Percentiles rank a stretch among this genome's conserved stretches.
These are phyloP conservation scores for Pichia sp. DNA, from an alignment of 1,139 yeast species.

Conservation along the genomic window DNA sequence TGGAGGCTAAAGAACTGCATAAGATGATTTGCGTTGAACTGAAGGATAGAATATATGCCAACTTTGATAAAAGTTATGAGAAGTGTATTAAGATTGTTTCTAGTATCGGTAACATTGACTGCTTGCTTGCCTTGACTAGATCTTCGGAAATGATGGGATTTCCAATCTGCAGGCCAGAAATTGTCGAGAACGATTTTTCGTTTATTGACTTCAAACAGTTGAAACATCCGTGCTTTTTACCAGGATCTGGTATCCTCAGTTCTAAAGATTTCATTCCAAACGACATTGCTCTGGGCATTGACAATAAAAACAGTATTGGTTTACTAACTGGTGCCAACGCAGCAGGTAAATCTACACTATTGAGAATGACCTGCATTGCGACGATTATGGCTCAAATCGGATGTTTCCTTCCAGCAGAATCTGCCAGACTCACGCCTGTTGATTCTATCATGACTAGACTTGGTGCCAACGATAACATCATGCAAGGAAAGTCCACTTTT, in stretches of 20 bases:
- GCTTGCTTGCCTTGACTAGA: slow-evolving; percentile 69
- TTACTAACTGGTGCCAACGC: slow-evolving; percentile 96
- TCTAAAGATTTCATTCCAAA: slow-evolving; percentile 83
- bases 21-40: slow-evolving; percentile 68
- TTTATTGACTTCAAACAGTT: slow-evolving; percentile 62
- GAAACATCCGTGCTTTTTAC: slow-evolving; percentile 81
- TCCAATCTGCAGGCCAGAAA: slow-evolving; percentile 80
- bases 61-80: slow-evolving; percentile 59
- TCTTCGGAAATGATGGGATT: slow-evolving; percentile 75
- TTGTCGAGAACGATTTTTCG: slow-evolving; percentile 48
- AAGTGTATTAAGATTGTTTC: slow-evolving; percentile 53
- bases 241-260: slow-evolving; percentile 39
- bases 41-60: slow-evolving; percentile 60
- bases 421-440: slow-evolving; percentile 70
- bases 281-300: slow-evolving; percentile 73
- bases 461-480: slow-evolving; percentile 95
- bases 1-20: slow-evolving; percentile 83
- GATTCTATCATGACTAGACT: slow-evolving; percentile 94
- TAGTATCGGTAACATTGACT: slow-evolving; percentile 65
- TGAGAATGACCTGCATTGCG: slow-evolving; percentile 92
- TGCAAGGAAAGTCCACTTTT: slow-evolving; percentile 96
- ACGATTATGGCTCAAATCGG: slow-evolving; percentile 92
- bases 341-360: slow-evolving; percentile 92
- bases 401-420: slow-evolving; percentile 76
- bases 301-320: slow-evolving; percentile 47